phyloP scores from a whole-genome alignment of 2,329 filamentous ascomycete genomes.

The Microcyclospora tardicrescens region DNA sequence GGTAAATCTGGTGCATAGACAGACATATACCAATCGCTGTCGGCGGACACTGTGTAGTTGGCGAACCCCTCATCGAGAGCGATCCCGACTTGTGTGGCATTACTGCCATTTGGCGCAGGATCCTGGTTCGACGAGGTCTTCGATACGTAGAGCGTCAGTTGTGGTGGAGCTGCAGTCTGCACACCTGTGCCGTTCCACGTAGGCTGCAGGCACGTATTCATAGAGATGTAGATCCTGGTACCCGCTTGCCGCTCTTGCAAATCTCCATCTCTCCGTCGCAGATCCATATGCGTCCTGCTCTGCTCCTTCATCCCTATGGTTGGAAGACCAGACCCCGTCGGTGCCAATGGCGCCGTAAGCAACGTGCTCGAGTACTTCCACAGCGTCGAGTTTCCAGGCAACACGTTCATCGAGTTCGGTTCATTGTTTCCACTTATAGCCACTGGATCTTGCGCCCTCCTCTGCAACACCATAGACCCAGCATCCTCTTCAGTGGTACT shows the following conservation, averaged over 20 bases:
- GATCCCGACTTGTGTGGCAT: constrained; percentile 32
- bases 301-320: constrained; percentile 7
- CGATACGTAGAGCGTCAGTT: constrained; percentile 69
- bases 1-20: constrained; percentile 58
- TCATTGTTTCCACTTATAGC: constrained; percentile 47
- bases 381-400: constrained; percentile 47
- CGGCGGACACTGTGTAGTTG: constrained; percentile 48
- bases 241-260: constrained; percentile 13
- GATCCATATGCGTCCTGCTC: constrained; percentile 1
- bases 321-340: constrained; percentile 17
- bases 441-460: constrained; percentile 17
- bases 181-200: constrained; percentile 37
- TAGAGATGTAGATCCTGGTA: constrained; percentile 60
- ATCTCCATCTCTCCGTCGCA: constrained; percentile 9
- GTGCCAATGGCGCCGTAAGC: constrained; percentile 33
- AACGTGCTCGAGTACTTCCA: constrained; percentile 51
- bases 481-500: constrained; percentile 33
- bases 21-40: constrained; percentile 60
- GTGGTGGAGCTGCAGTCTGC: constrained; percentile 39
- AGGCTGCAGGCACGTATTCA: constrained; percentile 77
- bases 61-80: constrained; percentile 57
- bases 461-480: constrained; percentile 5
- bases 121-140: constrained; percentile 43
- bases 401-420: constrained; percentile 46
- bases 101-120: constrained; percentile 49